Conservation (phyloP, 2,329 filamentous ascomycete species). For the Sporothrix globosa region DNA sequence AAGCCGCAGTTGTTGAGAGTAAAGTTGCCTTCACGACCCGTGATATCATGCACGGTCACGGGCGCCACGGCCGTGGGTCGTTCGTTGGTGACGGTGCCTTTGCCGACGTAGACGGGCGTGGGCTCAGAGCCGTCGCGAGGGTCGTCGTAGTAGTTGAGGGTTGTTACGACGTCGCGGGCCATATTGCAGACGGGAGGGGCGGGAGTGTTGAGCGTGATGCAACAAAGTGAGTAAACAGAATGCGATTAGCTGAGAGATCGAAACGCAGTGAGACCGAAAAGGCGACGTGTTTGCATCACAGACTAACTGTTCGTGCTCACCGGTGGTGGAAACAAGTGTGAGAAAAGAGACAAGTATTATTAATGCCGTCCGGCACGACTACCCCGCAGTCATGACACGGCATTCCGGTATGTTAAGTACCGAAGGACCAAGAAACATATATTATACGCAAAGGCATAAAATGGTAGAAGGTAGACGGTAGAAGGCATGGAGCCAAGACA, state of each 20-base stretch:
- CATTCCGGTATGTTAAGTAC: no score
- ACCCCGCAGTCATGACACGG: no score
- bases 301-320: slow-evolving; percentile 10
- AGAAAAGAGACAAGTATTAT: not conserved
- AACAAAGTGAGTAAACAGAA: not conserved
- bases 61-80: slow-evolving; percentile 47
- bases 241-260: not conserved
- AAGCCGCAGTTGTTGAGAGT: slow-evolving; percentile 57
- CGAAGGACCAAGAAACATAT: no score
- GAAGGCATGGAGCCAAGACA: no score
- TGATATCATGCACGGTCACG: slow-evolving; percentile 49
- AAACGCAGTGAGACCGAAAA: not conserved
- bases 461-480: no score
- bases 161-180: slow-evolving; percentile 43
- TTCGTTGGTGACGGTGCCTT: slow-evolving; percentile 38
- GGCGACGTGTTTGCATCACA: not conserved
- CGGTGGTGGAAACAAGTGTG: not conserved
- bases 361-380: no score
- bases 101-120: slow-evolving; percentile 43
- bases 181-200: not conserved
- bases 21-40: slow-evolving; percentile 65
- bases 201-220: no score
- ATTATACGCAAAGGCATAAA: no score
- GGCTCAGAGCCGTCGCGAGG: slow-evolving; percentile 50
- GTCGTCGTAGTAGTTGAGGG: slow-evolving; percentile 48